Base-by-base conservation (phyloP, 441 rosid species). In the Gossypium gossypioides region DNA sequence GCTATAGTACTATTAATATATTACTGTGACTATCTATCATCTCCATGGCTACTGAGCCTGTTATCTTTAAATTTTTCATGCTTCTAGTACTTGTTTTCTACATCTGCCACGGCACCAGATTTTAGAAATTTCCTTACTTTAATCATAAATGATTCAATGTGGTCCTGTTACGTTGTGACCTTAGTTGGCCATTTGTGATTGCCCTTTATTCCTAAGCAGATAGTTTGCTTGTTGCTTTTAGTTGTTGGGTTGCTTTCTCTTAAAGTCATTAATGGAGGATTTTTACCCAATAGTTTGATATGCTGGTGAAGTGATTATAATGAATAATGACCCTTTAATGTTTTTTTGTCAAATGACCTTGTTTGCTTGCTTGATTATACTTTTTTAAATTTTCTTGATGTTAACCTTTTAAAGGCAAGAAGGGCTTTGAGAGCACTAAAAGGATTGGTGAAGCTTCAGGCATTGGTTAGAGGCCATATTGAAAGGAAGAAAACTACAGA, bases 361-460 rank as follows among this genome's bases (percentile, higher is more conserved):
- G 37, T 60, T 72, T 34, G 44, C 60, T 61, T 16, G 65, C 46
- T 22, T 58, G 18, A 19, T 15, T 51, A 3, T 51, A 12, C 60
- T 21, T 13, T 37, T 2, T 18, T 1, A 7, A 37, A 7, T 68
- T 32, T 48, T n/a, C 7, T 16, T 51, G 18, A 42, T 29, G 21
- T 37, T 46, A 1, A 5, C 27, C 4, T 46, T 63, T 59, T 78
- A 40, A 68, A 92, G 97, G 96, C 99, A 3, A 88, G 89, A 75
- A 86, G 92, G 78, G 98, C 99, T 0, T 76, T 92, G 84, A 85
- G 97, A 16, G 99, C 99, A 22, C 71, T 95, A 3, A 95, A 81
- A 76, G 93, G 95, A 13, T 68, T 95, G 75, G 98, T 95, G 15
- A 88, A 86, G 88, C 96, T 95, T 77, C 96, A 95, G 68, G 98